Base-by-base conservation (phyloP, 2,329 filamentous ascomycete species). In the Rhynchosporium graminicola region DNA sequence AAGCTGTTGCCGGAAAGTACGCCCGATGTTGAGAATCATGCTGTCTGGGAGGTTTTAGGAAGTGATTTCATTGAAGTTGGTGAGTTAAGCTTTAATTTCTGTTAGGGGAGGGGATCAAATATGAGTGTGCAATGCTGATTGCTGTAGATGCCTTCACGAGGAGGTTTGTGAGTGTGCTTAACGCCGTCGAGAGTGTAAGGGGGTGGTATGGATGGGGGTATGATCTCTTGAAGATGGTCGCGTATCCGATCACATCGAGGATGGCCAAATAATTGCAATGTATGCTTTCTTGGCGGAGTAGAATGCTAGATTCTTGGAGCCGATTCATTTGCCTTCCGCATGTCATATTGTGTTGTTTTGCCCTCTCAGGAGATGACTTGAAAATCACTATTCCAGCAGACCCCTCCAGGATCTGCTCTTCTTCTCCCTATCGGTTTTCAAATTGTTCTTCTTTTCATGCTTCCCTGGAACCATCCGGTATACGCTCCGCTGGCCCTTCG, bases 31-130 rank as follows among this genome's bases (percentile, higher is more conserved):
- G 67, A 71, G 59, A 77, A 80, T 57, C 75, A 76, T 40, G 81
- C 80, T 0, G 73, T 85, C 1, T 88, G 85, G 82, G 87, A 90
- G 71, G 77, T 81, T 50, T 86, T 85, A 71, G 84, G 80, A 0
- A 77, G 86, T 65, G 85, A 88, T 68, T 85, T 81, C 68, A 77
- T 80, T 62, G 78, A 82, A 63, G 77, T 79, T 50, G 68, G 68
- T 70, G 43, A 60, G 66, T 69, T 20, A 4, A 45, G 13, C 12
- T 38, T 50, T 13, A 2, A 4, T 5, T 10, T 46, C 6, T n/a
- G n/a, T 26, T 46, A 1, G 33, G 33, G 5, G 33, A 10, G 33
- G 1, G 33, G 20, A 20, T 20, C 20, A 20, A 20, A 20, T 20
- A 1, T 20, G 20, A 20, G 9, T 36, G 33, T 10, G 2, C 31